Evolutionary conservation across 2,329 filamentous ascomycete species (phyloP).

Genomic region (Diplodia intermedia): DNA sequence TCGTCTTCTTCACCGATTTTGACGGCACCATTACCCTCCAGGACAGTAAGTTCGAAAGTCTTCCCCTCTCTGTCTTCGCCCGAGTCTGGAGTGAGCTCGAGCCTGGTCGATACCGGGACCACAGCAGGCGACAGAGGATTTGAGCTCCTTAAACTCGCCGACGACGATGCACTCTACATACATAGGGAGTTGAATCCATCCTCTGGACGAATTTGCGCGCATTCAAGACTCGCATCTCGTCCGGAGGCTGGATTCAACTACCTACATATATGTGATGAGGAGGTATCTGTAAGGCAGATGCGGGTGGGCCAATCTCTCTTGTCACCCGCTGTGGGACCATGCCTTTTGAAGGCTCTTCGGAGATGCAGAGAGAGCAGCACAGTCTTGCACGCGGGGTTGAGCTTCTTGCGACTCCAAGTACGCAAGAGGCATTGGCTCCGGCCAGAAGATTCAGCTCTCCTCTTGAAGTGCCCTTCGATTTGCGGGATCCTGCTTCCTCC

Average conservation of each 20-base stretch:
- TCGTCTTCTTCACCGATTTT: conserved; percentile 99
- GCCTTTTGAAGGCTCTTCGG: not conserved
- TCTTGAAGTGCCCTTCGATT: not conserved
- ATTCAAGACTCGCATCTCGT: too few species aligned
- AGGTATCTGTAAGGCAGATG: too few species aligned
- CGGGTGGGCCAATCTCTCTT: too few species aligned
- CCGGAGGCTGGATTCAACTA: too few species aligned
- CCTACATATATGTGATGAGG: too few species aligned
- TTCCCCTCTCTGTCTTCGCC: conserved; percentile 10
- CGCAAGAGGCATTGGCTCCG: not conserved
- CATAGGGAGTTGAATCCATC: too few species aligned
- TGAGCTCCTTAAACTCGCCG: too few species aligned
- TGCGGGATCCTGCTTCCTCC: not conserved
- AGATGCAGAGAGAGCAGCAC: not conserved
- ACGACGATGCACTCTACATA: too few species aligned
- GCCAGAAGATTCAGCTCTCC: not conserved
- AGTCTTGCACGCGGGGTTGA: not conserved
- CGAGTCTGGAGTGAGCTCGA: not conserved
- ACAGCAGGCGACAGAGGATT: too few species aligned
- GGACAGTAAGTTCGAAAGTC: conserved; percentile 60
- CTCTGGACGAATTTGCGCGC: too few species aligned
- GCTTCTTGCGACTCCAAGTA: not conserved
- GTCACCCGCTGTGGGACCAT: too few species aligned
- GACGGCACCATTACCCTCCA: conserved; percentile 90
- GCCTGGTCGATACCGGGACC: not conserved